Base-by-base conservation (phyloP, 352 stramenopile genomes). In the Pythium sukuiense region DNA sequence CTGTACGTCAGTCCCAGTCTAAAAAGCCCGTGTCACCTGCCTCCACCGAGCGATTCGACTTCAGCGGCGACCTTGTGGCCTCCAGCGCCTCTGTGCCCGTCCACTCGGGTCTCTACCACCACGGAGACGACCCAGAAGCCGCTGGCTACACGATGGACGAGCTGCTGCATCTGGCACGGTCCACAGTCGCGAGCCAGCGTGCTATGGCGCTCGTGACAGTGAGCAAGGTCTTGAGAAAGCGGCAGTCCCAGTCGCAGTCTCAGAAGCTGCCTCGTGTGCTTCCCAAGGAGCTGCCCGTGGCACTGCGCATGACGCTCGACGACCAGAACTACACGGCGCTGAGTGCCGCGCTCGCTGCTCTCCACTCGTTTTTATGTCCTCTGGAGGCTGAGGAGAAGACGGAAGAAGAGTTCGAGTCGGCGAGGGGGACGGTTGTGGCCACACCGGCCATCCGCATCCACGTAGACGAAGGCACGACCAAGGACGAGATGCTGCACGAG, bases 51-150 rank as follows among this genome's bases (percentile, higher is more conserved):
- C 80, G 87, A 18, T 90, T 92, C 65, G 85, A 92, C 63, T 77
- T 95, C 50, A 66, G 89, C 27, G 87, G 87, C 3, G 57, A 79
- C 9, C 37, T 67, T 24, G 46, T 59, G 1, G 45, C 55, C 3
- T 61, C 56, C 0, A 71, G 63, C 33, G 53, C 54, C 1, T 49
- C 73, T 9, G 50, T 78, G 5, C 77, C 81, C 8, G 60, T 67
- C 20, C 79, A 90, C 52, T 92, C 87, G 1, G 87, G 87, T 14
- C 73, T 95, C 0, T 93, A 90, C 55, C 87, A 95, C 55, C 87
- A 95, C 55, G 87, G 87, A 0, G 83, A 93, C 46, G 80, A 92
- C 18, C 87, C 85, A 0, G 75, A 92, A 0, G 77, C 72, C 29
- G 74, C 87, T 1, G 87, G 87, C 3, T 95, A 93, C 67, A 95